Conservation (phyloP, 2,329 filamentous ascomycete genomes). For the Diaporthe ilicicola region DNA sequence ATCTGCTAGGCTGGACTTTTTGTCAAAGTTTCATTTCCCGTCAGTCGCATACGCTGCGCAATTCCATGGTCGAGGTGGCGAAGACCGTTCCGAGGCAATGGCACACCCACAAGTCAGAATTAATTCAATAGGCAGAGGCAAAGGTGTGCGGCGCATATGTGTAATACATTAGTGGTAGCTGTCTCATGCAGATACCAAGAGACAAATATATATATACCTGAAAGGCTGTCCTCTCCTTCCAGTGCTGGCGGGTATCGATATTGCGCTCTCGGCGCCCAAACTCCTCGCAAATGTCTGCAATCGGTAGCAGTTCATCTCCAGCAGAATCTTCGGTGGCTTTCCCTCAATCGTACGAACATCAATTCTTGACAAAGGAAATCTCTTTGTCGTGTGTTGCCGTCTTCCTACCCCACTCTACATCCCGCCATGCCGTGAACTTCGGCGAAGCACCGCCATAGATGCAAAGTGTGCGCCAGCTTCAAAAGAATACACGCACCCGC, state of each 20-base stretch:
- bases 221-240: constrained; percentile 19
- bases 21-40: no score
- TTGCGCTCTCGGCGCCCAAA: constrained; percentile 23
- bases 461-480: not conserved
- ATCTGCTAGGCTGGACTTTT: no score
- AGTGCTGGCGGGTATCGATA: constrained; percentile 30
- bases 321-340: not conserved
- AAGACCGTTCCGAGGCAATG: not conserved
- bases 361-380: constrained; percentile 19
- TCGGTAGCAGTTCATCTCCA: not conserved
- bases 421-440: not conserved
- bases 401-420: not conserved
- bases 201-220: constrained; percentile 16
- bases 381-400: not conserved
- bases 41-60: no score
- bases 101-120: no score
- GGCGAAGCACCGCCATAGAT: not conserved
- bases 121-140: not conserved
- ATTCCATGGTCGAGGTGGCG: no score
- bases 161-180: constrained; percentile 30
- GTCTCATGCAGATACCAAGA: constrained; percentile 22
- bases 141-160: not conserved
- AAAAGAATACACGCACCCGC: not conserved
- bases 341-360: not conserved
- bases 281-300: constrained; percentile 18